These are phyloP conservation scores for Tilletiopsis washingtonensis DNA, from an alignment of 1,284 basidiomycete species.

Conservation along the genomic window DNA sequence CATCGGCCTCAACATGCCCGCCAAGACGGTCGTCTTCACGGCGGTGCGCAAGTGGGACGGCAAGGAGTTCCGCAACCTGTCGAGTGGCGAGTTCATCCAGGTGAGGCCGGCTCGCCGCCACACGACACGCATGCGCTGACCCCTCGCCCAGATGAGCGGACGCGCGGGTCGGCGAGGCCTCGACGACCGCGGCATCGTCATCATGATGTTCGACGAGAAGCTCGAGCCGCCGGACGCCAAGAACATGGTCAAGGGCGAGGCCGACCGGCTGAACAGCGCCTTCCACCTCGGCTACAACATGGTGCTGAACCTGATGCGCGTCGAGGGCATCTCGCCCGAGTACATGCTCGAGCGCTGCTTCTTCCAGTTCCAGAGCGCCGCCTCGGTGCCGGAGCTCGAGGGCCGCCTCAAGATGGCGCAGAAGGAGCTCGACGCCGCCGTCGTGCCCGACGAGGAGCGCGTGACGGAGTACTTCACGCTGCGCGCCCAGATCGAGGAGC, in stretches of 20 bases:
- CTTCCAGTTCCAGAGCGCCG: conserved; percentile 93
- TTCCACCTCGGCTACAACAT: conserved; percentile 99
- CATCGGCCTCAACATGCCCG: conserved; percentile 99
- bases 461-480: conserved; percentile 86
- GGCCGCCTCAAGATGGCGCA: conserved; percentile 73
- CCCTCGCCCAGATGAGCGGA: conserved; percentile 81
- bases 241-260: conserved; percentile 96
- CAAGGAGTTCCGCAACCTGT: conserved; percentile 79
- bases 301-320: conserved; percentile 96
- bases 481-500: conserved; percentile 80
- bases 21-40: conserved; percentile 98
- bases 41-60: conserved; percentile 94
- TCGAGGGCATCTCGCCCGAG: conserved; percentile 96
- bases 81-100: conserved; percentile 51
- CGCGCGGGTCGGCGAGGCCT: conserved; percentile 93
- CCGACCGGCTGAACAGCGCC: conserved; percentile 91
- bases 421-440: conserved; percentile 59
- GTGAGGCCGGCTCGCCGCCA: conserved; percentile 21
- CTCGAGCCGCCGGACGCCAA: conserved; percentile 87
- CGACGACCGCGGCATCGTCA: conserved; percentile 97
- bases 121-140: not conserved
- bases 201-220: conserved; percentile 99
- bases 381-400: conserved; percentile 78
- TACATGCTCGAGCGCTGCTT: conserved; percentile 97
- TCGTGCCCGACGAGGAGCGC: conserved; percentile 72